Base-by-base conservation (phyloP, 2,329 filamentous ascomycete genomes). In the Sordariomycetes sp. region DNA sequence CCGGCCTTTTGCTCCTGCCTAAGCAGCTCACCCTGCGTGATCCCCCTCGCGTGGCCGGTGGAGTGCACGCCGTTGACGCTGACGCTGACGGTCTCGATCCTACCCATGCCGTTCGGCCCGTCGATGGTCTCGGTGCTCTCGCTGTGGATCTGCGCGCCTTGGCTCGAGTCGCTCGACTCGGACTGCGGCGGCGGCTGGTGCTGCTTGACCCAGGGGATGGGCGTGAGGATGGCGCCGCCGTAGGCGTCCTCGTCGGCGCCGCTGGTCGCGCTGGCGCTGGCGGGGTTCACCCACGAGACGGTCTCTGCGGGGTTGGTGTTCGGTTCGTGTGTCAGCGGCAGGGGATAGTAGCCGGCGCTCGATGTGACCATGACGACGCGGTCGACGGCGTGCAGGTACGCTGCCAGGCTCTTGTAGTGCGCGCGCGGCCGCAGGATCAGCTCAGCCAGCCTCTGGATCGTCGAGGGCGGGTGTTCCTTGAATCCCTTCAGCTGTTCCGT, bases 321-420 rank as follows among this genome's bases (percentile, higher is more conserved):
- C 18, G 74, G 71, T 42, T 71, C 61, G 44, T 78, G 73, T 3
- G 71, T 67, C 1, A 77, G 73, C 2, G 85, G 86, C 2, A 96
- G 73, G 1, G 92, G 92, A 51, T 94, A 98, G 37, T 79, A 68
- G 42, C 83, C 79, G 15, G 79, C 75, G 18, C 79, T 74, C 24
- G 86, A 94, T 9, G 87, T 93, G 37, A 98, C 92, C 37, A 83
- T 86, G 17, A 95, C 78, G 16, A 94, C 82, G 37, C 92, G 81
- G 54, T 96, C 86, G 32, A 96, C 73, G 3, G 92, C 92, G 47
- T 92, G 83, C 9, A 98, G 75, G 55, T 92, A 98, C 9, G 87
- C 73, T 1, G 85, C 77, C 3, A 96, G 70, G 34, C 79, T 82
- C 40, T 74, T 77, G 63, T 96, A 95, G 58, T 94, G 83, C 36